These are phyloP conservation scores for Serendipita sp. DNA, from an alignment of 768 basidiomycete species.

Conservation along the genomic window DNA sequence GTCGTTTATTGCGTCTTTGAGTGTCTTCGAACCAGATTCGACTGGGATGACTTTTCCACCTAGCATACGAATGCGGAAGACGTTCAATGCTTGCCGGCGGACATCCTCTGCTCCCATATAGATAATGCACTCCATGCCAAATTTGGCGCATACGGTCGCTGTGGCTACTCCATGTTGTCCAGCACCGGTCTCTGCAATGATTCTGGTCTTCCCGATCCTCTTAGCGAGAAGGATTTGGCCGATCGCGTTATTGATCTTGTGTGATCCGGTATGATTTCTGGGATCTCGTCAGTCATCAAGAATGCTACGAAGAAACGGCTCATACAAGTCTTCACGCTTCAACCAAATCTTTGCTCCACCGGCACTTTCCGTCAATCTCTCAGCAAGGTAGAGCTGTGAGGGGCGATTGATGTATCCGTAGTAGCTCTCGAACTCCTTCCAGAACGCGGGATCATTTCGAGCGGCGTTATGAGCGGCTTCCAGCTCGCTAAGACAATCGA, in stretches of 20 bases:
- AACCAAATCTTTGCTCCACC: constrained; percentile 96
- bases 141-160: constrained; percentile 93
- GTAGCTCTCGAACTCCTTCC: constrained; percentile 75
- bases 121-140: constrained; percentile 85
- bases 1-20: constrained; percentile 98
- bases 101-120: constrained; percentile 99
- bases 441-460: constrained; percentile 74
- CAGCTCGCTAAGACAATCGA: constrained; percentile 80
- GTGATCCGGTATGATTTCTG: constrained; percentile 95
- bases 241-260: constrained; percentile 98
- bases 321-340: constrained; percentile 84
- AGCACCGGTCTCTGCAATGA: constrained; percentile 97
- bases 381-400: constrained; percentile 78
- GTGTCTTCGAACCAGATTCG: constrained; percentile 78
- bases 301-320: constrained; percentile 6
- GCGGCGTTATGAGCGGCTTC: constrained; percentile 80
- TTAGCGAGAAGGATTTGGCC: constrained; percentile 95
- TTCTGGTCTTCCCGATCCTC: constrained; percentile 85
- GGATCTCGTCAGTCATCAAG: neutral
- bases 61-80: constrained; percentile 95
- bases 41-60: constrained; percentile 93
- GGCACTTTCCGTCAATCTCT: constrained; percentile 73
- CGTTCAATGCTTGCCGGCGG: constrained; percentile 86
- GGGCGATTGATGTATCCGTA: constrained; percentile 94
- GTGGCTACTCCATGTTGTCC: constrained; percentile 99